Evolutionary conservation across 2,329 filamentous ascomycete genomes (phyloP), one percentile per base, ranked within the genome.

Genomic region (Paecilomyces fulvus): DNA sequence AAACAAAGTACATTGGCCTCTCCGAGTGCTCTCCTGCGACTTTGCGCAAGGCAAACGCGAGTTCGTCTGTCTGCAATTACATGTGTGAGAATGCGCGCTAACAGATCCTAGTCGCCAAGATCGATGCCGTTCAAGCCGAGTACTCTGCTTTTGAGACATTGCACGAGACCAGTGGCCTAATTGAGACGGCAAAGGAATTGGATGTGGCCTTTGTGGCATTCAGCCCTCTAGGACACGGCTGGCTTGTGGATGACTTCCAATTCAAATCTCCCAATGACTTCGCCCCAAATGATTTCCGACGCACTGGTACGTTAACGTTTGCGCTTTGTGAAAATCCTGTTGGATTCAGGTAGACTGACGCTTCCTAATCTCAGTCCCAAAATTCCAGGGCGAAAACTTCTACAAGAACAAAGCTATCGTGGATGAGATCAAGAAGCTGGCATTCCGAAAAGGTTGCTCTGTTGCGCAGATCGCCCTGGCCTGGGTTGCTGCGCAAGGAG

Each of bases 1-100:
- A 78, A 63, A 77, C 76, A 14, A 78, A 77, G 63, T 78, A 77
- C 54, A 79, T 79, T 52, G 77, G 76, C 11, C 67, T 79, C 0
- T 78, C 75, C 0, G 77, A 79, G 55, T 78, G 76, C 58, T 79
- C 76, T 1, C 75, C 75, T 0, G 63, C 64, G 1, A 79, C 77
- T 0, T 60, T 79, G 4, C 73, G 75, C 21, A 76, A 75, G 56
- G 77, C 76, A 0, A 73, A 76, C 54, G 73, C 74, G 1, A 77
- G 75, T 77, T 50, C 49, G 67, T 62, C 21, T n/a, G 1, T 49
- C 21, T 5, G 0, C 7, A 7, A 7, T 28, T 46, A 12, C 20
- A 3, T 52, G 12, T 3, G 21, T 21, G 21, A 21, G 21, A 21
- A 3, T 1, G 17, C 4, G 43, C n/a, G 20, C 58, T 66, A 21